A percentile compares a stretch with the other conserved stretches of the same genome.
Evolutionary conservation across 164 flowering plant genomes (phyloP).

Genomic region (Platanus orientalis): DNA sequence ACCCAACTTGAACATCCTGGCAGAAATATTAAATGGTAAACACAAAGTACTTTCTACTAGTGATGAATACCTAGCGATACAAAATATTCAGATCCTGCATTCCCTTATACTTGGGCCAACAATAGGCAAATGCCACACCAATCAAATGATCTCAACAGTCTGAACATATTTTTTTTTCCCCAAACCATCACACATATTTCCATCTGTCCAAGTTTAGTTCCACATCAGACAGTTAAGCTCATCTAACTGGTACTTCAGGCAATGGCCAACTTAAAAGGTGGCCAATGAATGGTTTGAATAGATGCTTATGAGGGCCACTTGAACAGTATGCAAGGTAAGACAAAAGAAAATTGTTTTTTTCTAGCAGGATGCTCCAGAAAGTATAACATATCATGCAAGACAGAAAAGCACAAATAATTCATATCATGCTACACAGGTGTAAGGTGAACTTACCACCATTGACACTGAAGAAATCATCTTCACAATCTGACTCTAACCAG

Average conservation of each 20-base stretch:
- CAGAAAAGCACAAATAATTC: neutral
- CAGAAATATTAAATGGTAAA: neutral
- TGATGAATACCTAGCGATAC: too few species aligned
- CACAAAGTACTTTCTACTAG: neutral
- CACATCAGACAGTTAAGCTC: neutral
- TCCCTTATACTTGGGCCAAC: neutral
- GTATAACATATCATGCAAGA: neutral
- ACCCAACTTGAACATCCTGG: neutral
- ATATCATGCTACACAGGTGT: neutral
- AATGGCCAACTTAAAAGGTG: neutral
- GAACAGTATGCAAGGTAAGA: neutral
- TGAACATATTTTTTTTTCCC: neutral
- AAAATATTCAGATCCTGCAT: neutral
- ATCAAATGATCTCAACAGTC: neutral
- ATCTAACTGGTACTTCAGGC: neutral
- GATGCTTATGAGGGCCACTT: neutral
- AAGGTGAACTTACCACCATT: conserved; percentile 61
- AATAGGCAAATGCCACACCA: neutral
- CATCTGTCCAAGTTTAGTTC: too few species aligned
- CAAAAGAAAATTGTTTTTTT: neutral
- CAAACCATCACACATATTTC: too few species aligned
- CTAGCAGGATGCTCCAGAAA: neutral
- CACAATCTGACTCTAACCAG: conserved; percentile 88
- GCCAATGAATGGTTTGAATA: neutral
- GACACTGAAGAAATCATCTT: conserved; percentile 81